Evolutionary conservation across 306 rosid species (phyloP).

Genomic region (Vigna angularis): DNA sequence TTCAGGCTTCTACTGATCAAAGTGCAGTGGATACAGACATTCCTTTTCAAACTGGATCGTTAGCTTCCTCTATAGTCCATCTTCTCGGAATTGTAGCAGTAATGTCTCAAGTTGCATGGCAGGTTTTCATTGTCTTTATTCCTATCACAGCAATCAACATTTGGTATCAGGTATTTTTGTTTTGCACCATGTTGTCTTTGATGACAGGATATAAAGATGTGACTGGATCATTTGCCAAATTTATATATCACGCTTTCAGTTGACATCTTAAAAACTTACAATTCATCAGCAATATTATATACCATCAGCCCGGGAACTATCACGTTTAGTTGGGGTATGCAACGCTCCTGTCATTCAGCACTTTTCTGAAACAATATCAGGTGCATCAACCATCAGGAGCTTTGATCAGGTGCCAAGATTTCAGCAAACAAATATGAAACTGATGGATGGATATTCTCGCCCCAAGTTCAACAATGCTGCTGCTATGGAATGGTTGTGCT

Average conservation of each 20-base stretch:
- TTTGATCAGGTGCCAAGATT: conserved; percentile 73
- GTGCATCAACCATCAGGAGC: conserved; percentile 66
- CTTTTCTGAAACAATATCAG: conserved; percentile 81
- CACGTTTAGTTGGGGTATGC: conserved; percentile 72
- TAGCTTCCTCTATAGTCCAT: conserved; percentile 29
- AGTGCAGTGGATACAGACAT: conserved; percentile 34
- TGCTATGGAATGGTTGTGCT: conserved; percentile 72
- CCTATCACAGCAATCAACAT: conserved; percentile 44
- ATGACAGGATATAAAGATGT: background rate
- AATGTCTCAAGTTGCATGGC: conserved; percentile 56
- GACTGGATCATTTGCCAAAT: background rate
- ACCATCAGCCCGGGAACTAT: conserved; percentile 65
- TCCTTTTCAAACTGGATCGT: conserved; percentile 5
- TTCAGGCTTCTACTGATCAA: conserved; percentile 50
- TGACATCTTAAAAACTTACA: background rate
- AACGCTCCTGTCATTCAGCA: conserved; percentile 80
- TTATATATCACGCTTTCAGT: background rate
- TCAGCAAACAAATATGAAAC: conserved; percentile 60
- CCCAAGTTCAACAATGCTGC: conserved; percentile 60
- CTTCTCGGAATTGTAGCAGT: conserved; percentile 41
- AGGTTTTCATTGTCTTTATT: conserved; percentile 47
- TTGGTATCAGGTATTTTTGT: conserved; percentile 48
- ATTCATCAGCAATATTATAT: conserved; percentile 27
- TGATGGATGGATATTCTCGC: conserved; percentile 64
- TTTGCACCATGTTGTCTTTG: background rate